Conservation (phyloP, 1,139 yeast species). For the Suhomyces bokatorum region DNA sequence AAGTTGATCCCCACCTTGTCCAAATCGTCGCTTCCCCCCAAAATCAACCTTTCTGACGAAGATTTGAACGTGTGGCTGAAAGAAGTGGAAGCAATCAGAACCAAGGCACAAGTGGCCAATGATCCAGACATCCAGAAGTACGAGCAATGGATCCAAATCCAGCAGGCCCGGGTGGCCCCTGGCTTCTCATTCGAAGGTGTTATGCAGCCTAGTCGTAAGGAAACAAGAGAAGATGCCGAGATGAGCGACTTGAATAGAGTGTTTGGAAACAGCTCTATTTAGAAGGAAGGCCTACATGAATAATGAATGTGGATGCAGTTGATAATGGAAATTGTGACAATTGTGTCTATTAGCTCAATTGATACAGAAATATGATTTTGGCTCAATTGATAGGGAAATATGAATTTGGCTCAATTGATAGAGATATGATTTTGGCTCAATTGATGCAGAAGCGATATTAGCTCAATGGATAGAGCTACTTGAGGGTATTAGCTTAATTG, state of each 20-base stretch:
- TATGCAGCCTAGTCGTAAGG: constrained; percentile 32
- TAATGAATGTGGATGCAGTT: no score
- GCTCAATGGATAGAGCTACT: no score
- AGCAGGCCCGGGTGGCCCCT: constrained; percentile 42
- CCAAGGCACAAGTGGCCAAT: constrained; percentile 9
- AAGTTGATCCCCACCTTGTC: constrained; percentile 39
- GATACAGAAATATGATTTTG: no score
- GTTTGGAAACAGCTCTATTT: constrained; percentile 27
- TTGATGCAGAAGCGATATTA: no score
- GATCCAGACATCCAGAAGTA: constrained; percentile 22
- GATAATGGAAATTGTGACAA: no score
- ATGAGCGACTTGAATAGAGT: constrained; percentile 31
- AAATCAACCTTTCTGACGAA: constrained; percentile 28
- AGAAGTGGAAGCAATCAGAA: constrained; percentile 25
- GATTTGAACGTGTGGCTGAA: constrained; percentile 34
- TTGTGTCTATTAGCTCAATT: no score
- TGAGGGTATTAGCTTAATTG: no score
- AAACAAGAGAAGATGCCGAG: neutral
- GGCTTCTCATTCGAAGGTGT: constrained; percentile 37
- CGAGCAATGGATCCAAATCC: constrained; percentile 36
- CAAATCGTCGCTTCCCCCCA: constrained; percentile 41
- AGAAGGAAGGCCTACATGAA: no score
- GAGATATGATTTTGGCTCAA: no score
- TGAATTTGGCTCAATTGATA: no score
- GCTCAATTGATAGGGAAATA: no score